phyloP scores from a whole-genome alignment of 2,329 filamentous ascomycete genomes.

The Trichoderma hamatum region DNA sequence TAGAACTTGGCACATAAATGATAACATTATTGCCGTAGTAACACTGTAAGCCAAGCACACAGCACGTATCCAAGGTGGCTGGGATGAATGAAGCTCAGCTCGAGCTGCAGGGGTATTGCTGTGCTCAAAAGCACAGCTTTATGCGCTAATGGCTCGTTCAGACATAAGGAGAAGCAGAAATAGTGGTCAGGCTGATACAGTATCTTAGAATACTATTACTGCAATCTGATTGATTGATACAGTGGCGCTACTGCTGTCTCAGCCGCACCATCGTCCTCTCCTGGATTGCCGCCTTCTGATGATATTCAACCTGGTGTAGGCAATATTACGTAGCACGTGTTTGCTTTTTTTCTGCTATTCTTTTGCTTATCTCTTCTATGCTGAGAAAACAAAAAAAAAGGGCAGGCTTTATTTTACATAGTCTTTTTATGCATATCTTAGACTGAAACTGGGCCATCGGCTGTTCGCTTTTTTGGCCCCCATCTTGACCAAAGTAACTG shows the following conservation, averaged over 20 bases:
- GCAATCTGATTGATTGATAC: neutral
- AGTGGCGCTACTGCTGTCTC: neutral
- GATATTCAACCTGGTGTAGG: neutral
- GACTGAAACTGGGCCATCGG: neutral
- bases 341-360: neutral
- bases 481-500: neutral
- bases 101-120: neutral
- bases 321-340: neutral
- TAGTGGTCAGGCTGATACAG: slow-evolving; percentile 7
- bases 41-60: neutral
- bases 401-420: neutral
- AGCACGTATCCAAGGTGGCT: neutral
- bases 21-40: neutral
- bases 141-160: neutral
- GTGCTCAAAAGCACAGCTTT: neutral
- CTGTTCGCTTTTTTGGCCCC: neutral
- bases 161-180: neutral
- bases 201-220: neutral
- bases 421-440: neutral
- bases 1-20: too few species aligned
- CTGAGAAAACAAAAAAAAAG: neutral
- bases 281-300: neutral
- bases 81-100: neutral
- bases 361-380: neutral
- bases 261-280: neutral